A percentile compares a stretch with the other conserved stretches of the same genome.
Evolutionary conservation across 1,284 basidiomycete species (phyloP).

Genomic region (Cerioporus squamosus): DNA sequence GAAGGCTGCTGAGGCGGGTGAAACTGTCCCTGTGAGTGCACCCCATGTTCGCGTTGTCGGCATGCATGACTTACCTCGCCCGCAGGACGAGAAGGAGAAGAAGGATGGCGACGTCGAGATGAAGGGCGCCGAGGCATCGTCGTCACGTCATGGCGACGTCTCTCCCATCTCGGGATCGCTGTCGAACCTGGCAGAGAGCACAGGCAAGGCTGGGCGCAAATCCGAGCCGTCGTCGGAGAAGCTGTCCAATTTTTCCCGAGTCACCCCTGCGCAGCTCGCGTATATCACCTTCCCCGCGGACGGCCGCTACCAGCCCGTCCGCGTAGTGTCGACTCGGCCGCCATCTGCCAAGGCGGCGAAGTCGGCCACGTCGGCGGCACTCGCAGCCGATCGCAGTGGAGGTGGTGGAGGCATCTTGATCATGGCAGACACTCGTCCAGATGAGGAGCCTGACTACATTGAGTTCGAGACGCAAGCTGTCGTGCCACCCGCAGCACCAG

Average conservation of each 20-base stretch:
- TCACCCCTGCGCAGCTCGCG: constrained; percentile 88
- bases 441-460: constrained; percentile 74
- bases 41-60: not conserved
- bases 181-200: constrained; percentile 49
- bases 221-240: constrained; percentile 79
- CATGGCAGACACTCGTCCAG: constrained; percentile 69
- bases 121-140: constrained; percentile 61
- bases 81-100: constrained; percentile 51
- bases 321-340: constrained; percentile 68
- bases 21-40: constrained; percentile 78
- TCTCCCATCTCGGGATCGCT: constrained; percentile 58
- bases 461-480: constrained; percentile 61
- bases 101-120: constrained; percentile 76
- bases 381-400: constrained; percentile 62
- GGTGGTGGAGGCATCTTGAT: constrained; percentile 88
- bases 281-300: constrained; percentile 84
- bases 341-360: constrained; percentile 40
- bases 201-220: constrained; percentile 52
- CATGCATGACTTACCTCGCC: constrained; percentile 22
- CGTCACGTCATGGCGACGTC: constrained; percentile 53
- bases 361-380: constrained; percentile 31
- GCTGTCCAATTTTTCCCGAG: constrained; percentile 89
- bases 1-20: constrained; percentile 80
- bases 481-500: constrained; percentile 37
- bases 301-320: constrained; percentile 88